A percentile compares a stretch with the other conserved stretches of the same genome.
These are phyloP conservation scores for Cladophialophora psammophila DNA, from an alignment of 2,329 filamentous ascomycete species.

Conservation along the genomic window DNA sequence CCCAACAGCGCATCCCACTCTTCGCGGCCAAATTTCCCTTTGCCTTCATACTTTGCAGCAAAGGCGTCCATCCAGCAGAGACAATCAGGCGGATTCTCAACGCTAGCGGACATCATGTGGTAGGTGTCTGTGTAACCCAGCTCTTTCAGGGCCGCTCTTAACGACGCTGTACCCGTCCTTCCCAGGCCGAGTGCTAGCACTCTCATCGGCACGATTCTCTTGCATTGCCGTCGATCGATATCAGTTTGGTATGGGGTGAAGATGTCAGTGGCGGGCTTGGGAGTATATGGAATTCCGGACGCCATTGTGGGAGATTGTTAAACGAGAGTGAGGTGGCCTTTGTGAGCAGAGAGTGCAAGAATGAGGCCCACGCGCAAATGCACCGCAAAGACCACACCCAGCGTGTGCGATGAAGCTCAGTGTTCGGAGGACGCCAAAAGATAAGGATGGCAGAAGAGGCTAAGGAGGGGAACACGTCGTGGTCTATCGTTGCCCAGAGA, in stretches of 20 bases:
- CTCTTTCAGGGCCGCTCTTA: constrained; percentile 70
- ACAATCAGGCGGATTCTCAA: constrained; percentile 72
- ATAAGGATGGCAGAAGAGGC: constrained; percentile 12
- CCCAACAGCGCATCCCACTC: constrained; percentile 75
- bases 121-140: constrained; percentile 74
- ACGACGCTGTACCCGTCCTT: constrained; percentile 74
- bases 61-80: constrained; percentile 76
- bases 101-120: constrained; percentile 72
- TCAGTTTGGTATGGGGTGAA: constrained; percentile 69
- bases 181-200: constrained; percentile 74
- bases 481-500: constrained; percentile 10
- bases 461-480: background rate
- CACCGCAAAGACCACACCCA: background rate
- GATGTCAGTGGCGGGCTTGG: constrained; percentile 52
- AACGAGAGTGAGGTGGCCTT: constrained; percentile 8
- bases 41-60: constrained; percentile 66
- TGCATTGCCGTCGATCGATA: constrained; percentile 71
- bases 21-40: constrained; percentile 68
- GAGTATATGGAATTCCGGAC: constrained; percentile 43
- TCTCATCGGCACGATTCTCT: constrained; percentile 73
- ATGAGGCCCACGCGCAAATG: background rate
- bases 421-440: constrained; percentile 19
- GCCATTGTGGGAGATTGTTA: constrained; percentile 33
- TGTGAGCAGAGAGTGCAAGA: constrained; percentile 4
- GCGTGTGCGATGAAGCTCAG: background rate